Percentiles rank a stretch among this genome's conserved stretches.
Conservation (phyloP, 306 rosid genomes). For the Cicer cuneatum region DNA sequence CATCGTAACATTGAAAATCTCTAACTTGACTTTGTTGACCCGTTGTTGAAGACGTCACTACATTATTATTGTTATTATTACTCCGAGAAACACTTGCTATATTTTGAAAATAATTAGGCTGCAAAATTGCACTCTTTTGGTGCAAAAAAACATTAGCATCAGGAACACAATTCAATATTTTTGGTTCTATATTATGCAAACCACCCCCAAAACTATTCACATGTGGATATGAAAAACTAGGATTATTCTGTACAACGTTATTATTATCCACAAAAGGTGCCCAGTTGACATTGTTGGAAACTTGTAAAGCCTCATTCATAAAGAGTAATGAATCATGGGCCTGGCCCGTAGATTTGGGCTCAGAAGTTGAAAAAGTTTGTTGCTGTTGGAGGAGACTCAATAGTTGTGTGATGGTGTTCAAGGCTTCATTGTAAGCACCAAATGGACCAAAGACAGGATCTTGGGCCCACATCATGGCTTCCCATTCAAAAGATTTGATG, state of each 20-base stretch:
- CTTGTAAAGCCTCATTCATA: neutral
- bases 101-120: neutral
- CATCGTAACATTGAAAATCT: neutral
- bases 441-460: slow-evolving; percentile 24
- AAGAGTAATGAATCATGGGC: neutral
- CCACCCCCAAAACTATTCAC: neutral
- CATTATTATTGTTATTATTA: no score
- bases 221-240: neutral
- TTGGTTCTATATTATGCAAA: neutral
- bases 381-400: neutral
- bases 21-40: no score
- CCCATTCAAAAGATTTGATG: slow-evolving; percentile 15
- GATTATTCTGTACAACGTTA: neutral
- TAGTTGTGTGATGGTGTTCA: neutral
- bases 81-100: neutral
- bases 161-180: neutral
- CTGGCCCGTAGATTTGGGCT: neutral
- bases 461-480: slow-evolving; percentile 23
- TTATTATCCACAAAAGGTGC: neutral
- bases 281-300: neutral
- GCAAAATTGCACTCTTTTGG: neutral
- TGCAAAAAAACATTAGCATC: neutral
- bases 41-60: no score
- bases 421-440: slow-evolving; percentile 8
- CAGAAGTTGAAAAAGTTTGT: neutral